Conservation (phyloP, 768 basidiomycete genomes). For the Mycena kentingensis region DNA sequence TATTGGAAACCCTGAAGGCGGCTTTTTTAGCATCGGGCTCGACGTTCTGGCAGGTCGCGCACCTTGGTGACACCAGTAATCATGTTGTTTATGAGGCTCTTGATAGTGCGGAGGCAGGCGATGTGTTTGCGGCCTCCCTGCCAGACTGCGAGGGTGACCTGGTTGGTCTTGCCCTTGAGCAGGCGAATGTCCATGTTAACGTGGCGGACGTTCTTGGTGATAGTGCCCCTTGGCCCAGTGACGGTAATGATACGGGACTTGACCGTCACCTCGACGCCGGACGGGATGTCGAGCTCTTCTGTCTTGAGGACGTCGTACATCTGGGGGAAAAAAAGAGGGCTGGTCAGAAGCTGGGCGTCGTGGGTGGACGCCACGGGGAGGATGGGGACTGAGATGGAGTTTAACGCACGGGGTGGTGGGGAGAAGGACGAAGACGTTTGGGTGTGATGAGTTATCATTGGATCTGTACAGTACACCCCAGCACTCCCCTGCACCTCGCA, state of each 20-base stretch:
- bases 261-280: constrained; percentile 80
- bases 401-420: too few relatives aligned
- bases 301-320: constrained; percentile 94
- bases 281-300: constrained; percentile 89
- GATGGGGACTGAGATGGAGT: too few relatives aligned
- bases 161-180: constrained; percentile 73
- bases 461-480: too few relatives aligned
- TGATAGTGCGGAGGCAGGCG: constrained; percentile 95
- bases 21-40: too few relatives aligned
- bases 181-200: constrained; percentile 92
- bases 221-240: constrained; percentile 87
- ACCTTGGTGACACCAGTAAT: constrained; percentile 96
- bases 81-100: constrained; percentile 96
- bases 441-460: too few relatives aligned
- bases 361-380: too few relatives aligned
- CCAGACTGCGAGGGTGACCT: constrained; percentile 94
- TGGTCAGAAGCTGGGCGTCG: too few relatives aligned
- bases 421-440: too few relatives aligned
- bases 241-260: constrained; percentile 93
- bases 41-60: too few relatives aligned
- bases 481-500: too few relatives aligned
- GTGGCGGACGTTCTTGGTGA: constrained; percentile 91
- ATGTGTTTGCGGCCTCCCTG: constrained; percentile 98
- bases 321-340: constrained; percentile 41
- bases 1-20: constrained; percentile 90